Percentiles rank a stretch among this genome's conserved stretches.
Conservation (phyloP, 768 basidiomycete species). For the Phylloporus rhodoxanthus region DNA sequence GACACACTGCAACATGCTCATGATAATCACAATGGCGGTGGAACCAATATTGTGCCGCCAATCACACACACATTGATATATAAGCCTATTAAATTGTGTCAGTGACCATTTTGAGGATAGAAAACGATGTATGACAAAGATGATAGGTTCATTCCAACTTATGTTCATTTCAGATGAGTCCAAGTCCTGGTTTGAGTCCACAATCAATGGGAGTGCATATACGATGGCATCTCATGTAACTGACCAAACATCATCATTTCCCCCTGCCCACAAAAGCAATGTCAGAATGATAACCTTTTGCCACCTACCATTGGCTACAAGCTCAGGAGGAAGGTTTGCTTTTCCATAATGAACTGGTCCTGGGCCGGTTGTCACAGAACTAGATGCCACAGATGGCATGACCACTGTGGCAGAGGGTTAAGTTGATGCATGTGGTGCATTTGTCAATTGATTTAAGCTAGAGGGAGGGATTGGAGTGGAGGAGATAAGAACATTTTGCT, state of each 20-base stretch:
- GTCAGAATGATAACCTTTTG: neutral
- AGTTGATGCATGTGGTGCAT: too few relatives aligned
- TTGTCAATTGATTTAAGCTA: neutral
- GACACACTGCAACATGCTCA: neutral
- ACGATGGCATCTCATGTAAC: neutral
- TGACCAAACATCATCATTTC: neutral
- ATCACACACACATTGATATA: constrained; percentile 5
- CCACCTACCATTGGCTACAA: neutral
- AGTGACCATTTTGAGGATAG: neutral
- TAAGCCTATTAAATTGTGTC: neutral
- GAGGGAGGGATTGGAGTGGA: neutral
- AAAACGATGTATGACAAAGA: neutral
- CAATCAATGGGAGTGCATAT: neutral
- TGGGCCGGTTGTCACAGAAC: neutral
- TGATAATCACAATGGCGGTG: constrained; percentile 1
- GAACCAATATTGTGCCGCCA: constrained; percentile 4
- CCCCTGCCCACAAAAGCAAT: neutral
- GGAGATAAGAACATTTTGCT: neutral
- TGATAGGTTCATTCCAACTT: neutral
- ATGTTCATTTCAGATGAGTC: neutral
- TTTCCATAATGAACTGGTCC: neutral
- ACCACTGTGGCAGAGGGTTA: too few relatives aligned
- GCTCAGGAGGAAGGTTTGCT: neutral
- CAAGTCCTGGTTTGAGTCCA: neutral
- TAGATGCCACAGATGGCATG: too few relatives aligned